Conservation (phyloP, 2,329 filamentous ascomycete genomes). For the Trichoderma asperellum region DNA sequence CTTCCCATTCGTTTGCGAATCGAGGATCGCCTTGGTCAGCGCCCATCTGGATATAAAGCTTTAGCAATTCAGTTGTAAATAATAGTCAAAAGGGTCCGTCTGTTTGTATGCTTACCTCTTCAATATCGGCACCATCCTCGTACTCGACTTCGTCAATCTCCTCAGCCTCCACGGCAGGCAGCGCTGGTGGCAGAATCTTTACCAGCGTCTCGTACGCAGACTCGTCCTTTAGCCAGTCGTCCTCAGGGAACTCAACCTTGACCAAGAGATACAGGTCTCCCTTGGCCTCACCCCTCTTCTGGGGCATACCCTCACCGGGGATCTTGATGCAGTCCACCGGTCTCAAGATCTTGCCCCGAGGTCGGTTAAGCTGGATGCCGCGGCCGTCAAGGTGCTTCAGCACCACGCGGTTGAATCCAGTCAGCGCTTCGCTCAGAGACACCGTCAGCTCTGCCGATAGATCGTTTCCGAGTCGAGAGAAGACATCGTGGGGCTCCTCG, state of each 20-base stretch:
- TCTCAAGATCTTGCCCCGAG: constrained; percentile 78
- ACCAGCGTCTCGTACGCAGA: constrained; percentile 69
- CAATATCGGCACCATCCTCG: constrained; percentile 79
- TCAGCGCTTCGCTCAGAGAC: constrained; percentile 80
- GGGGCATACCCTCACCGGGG: constrained; percentile 89
- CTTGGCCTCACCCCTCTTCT: constrained; percentile 79
- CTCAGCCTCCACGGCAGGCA: constrained; percentile 66
- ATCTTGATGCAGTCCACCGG: constrained; percentile 87
- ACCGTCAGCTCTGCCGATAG: constrained; percentile 80
- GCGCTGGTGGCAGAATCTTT: constrained; percentile 72
- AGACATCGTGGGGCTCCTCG: constrained; percentile 79
- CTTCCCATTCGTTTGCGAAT: constrained; percentile 68
- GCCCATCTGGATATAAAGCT: constrained; percentile 61
- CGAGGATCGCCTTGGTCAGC: constrained; percentile 70
- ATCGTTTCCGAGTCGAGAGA: constrained; percentile 82
- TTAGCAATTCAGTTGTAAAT: neutral
- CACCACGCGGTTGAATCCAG: constrained; percentile 87
- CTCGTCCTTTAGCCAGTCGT: constrained; percentile 79
- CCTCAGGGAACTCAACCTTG: constrained; percentile 84
- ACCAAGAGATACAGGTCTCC: constrained; percentile 89
- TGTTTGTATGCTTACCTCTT: constrained; percentile 61
- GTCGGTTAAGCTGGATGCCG: constrained; percentile 79
- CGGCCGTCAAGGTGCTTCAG: constrained; percentile 91
- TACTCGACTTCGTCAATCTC: constrained; percentile 87
- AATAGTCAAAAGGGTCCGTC: too few species aligned